A percentile compares a stretch with the other conserved stretches of the same genome.
These are phyloP conservation scores for Colletotrichum coccodes DNA, from an alignment of 2,329 filamentous ascomycete species.

Conservation along the genomic window DNA sequence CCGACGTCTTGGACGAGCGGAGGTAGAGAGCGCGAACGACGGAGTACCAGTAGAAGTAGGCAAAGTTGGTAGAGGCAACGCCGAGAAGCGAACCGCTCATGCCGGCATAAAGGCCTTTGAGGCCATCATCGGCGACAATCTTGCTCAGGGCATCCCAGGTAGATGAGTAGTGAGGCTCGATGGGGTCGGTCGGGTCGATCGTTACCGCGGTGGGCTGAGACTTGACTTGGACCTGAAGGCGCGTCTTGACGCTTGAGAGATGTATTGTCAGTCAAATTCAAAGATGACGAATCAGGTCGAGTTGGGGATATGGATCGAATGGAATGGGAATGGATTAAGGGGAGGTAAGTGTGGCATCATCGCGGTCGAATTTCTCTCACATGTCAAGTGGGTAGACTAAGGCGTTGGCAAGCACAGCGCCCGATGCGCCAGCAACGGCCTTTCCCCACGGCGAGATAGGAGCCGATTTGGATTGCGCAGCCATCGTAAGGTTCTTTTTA, in stretches of 20 bases:
- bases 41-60: slow-evolving; percentile 99
- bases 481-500: slow-evolving; percentile 48
- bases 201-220: slow-evolving; percentile 55
- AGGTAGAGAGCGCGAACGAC: slow-evolving; percentile 85
- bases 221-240: slow-evolving; percentile 94
- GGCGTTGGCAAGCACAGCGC: slow-evolving; percentile 93
- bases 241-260: slow-evolving; percentile 84
- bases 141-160: slow-evolving; percentile 89
- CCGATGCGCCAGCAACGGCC: slow-evolving; percentile 90
- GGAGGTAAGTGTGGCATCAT: neutral
- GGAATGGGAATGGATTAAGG: neutral
- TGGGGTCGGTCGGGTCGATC: slow-evolving; percentile 52
- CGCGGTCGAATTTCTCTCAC: slow-evolving; percentile 62
- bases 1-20: slow-evolving; percentile 60
- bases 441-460: slow-evolving; percentile 90
- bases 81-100: slow-evolving; percentile 88
- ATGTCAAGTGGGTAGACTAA: slow-evolving; percentile 97
- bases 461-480: slow-evolving; percentile 70
- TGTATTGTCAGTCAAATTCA: slow-evolving; percentile 25
- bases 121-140: slow-evolving; percentile 83
- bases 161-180: slow-evolving; percentile 81
- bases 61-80: slow-evolving; percentile 97
- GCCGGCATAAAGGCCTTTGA: slow-evolving; percentile 86
- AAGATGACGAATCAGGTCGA: neutral
- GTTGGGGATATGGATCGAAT: neutral